Evolutionary conservation across 1,284 basidiomycete genomes (phyloP).

Genomic region (Xerocomus nothofagi): DNA sequence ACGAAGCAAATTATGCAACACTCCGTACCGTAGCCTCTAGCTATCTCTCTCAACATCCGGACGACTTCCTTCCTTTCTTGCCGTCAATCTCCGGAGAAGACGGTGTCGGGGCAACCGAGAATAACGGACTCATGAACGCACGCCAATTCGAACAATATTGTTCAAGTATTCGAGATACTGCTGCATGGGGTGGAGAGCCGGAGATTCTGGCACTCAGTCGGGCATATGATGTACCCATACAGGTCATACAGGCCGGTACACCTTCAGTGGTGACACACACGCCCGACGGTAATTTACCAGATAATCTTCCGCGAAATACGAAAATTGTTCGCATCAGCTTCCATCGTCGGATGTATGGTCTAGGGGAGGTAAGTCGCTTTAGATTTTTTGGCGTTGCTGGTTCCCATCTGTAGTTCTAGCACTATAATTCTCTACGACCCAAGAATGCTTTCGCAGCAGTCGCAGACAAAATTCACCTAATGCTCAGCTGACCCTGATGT

Average conservation of each 20-base stretch:
- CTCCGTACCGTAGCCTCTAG: conserved; percentile 74
- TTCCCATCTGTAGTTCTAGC: conserved; percentile 45
- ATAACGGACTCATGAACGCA: conserved; percentile 70
- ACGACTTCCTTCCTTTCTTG: conserved; percentile 95
- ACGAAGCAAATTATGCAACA: conserved; percentile 56
- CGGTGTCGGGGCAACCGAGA: conserved; percentile 60
- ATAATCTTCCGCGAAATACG: conserved; percentile 40
- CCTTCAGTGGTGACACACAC: conserved; percentile 86
- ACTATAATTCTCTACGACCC: conserved; percentile 84
- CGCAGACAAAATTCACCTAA: conserved; percentile 42
- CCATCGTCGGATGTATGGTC: conserved; percentile 88
- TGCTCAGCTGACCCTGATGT: conserved; percentile 34
- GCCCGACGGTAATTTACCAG: conserved; percentile 41
- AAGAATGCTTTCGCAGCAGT: conserved; percentile 43
- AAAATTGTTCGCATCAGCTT: conserved; percentile 79
- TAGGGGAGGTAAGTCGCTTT: conserved; percentile 76
- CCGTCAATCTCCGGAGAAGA: conserved; percentile 78
- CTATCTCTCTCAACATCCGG: conserved; percentile 82
- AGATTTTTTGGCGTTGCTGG: background rate
- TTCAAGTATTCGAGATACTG: conserved; percentile 76
- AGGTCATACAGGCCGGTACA: conserved; percentile 84
- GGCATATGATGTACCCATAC: conserved; percentile 85
- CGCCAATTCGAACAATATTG: conserved; percentile 81
- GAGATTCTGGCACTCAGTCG: conserved; percentile 91
- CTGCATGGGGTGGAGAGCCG: conserved; percentile 95